Conservation (phyloP, 441 rosid species). For the Adansonia madagascariensis region DNA sequence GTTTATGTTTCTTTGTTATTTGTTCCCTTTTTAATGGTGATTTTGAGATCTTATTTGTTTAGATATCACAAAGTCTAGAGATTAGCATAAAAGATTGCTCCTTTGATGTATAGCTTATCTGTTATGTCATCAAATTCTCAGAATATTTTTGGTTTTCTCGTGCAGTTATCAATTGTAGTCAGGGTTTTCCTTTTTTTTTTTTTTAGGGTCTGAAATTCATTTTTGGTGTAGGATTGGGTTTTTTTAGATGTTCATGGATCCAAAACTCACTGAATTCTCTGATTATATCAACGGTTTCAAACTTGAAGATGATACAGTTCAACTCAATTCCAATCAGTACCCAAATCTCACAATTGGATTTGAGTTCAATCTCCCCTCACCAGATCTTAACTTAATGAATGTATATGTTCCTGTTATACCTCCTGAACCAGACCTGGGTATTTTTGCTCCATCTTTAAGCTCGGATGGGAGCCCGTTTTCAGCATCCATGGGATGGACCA, state of each 20-base stretch:
- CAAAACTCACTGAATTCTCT: constrained; percentile 34
- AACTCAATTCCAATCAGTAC: too few species aligned
- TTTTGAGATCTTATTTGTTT: not conserved
- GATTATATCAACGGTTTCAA: constrained; percentile 35
- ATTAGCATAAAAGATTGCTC: not conserved
- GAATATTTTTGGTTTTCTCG: not conserved
- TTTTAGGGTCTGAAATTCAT: constrained; percentile 19
- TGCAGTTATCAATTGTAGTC: too few species aligned
- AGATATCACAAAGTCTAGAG: not conserved
- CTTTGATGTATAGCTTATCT: not conserved
- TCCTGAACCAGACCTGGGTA: constrained; percentile 35
- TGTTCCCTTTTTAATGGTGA: not conserved
- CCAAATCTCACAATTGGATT: constrained; percentile 30
- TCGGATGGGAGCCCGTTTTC: constrained; percentile 14
- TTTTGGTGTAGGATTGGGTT: not conserved
- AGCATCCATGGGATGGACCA: constrained; percentile 35
- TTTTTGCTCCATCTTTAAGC: constrained; percentile 16
- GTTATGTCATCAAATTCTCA: not conserved
- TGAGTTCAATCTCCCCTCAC: constrained; percentile 38
- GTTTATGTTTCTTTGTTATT: not conserved
- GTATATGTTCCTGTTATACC: constrained; percentile 37
- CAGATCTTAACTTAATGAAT: constrained; percentile 37
- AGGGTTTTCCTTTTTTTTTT: too few species aligned
- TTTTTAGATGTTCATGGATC: constrained; percentile 40
- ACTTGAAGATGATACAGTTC: constrained; percentile 32